Evolutionary conservation across 1,139 yeast species (phyloP), one percentile per base, ranked within the genome.

Genomic region (Saccharomyces pastorianus): DNA sequence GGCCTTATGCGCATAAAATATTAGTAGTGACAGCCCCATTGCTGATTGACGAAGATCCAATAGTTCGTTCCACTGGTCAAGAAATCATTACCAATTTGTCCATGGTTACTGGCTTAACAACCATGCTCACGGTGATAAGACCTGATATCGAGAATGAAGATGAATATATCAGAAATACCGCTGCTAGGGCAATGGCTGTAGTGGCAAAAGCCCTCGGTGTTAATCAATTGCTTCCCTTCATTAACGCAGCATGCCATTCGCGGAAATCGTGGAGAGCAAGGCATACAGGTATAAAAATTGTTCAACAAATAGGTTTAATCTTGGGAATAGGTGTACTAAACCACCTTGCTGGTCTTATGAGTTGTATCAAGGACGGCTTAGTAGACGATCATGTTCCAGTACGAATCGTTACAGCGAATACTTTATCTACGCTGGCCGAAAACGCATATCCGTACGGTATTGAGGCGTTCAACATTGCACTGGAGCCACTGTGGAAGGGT

Each of bases 361-460:
- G 73, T 2, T 82, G 90, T 54, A 71, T 89, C 26, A 71, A 74
- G 1, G 80, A 79, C 1, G 81, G 85, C 0, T 66, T 93, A n/a
- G 72, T 75, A 0, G 98, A 91, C 67, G 90, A 86, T 52, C 82
- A 83, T 53, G 67, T 81, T 17, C 83, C 81, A 54, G 88, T 89
- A 0, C 73, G 95, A 53, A 79, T 80, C 3, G 77, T 84, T 8
- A 76, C 96, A 0, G 96, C 96, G 0, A 72, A 78, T 34, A 83
- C 96, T 0, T 64, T 91, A 1, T 76, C 95, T 0, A 81, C 85
- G 5, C 69, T 93, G 41, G 98, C 98, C 0, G 95, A 88, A 50
- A 85, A 87, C n/a, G 82, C 91, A 1, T 76, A 81, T 23, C 99
- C 99, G 0, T 89, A 86, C 70, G 99, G 99, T 50, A 85, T 88